Evolutionary conservation across 2,329 filamentous ascomycete species (phyloP).

Genomic region (Talaromyces islandicus): DNA sequence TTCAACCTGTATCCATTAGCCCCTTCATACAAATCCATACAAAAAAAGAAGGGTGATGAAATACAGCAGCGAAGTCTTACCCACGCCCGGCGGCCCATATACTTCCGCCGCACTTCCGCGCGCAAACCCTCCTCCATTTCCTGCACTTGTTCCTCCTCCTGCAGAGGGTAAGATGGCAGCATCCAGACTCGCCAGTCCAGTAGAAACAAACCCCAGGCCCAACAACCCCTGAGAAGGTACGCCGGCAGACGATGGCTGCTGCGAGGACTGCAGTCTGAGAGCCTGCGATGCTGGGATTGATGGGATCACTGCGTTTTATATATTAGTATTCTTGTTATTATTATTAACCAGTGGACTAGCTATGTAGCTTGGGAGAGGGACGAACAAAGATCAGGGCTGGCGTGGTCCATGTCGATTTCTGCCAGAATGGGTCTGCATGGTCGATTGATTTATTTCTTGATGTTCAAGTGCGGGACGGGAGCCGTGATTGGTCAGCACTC

Average conservation of each 20-base stretch:
- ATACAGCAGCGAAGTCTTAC: conserved; percentile 81
- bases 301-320: conserved; percentile 18
- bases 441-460: conserved; percentile 1
- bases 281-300: conserved; percentile 34
- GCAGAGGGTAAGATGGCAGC: conserved; percentile 17
- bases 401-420: not conserved
- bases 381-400: not conserved
- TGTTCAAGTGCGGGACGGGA: not conserved
- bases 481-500: not conserved
- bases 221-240: not conserved
- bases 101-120: conserved; percentile 78
- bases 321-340: no score
- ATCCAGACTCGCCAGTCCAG: conserved; percentile 46
- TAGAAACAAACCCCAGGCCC: conserved; percentile 20
- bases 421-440: conserved; percentile 13
- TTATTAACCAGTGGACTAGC: no score
- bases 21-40: not conserved
- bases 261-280: conserved; percentile 18
- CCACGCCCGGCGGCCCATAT: conserved; percentile 78
- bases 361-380: not conserved
- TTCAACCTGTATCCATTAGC: conserved; percentile 54
- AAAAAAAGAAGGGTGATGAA: conserved; percentile 28
- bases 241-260: not conserved
- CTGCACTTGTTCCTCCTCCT: not conserved
- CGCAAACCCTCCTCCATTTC: conserved; percentile 50